Percentiles rank a stretch among this genome's conserved stretches.
phyloP scores from a whole-genome alignment of 345 rosid genomes.

The Dovyalis caffra region DNA sequence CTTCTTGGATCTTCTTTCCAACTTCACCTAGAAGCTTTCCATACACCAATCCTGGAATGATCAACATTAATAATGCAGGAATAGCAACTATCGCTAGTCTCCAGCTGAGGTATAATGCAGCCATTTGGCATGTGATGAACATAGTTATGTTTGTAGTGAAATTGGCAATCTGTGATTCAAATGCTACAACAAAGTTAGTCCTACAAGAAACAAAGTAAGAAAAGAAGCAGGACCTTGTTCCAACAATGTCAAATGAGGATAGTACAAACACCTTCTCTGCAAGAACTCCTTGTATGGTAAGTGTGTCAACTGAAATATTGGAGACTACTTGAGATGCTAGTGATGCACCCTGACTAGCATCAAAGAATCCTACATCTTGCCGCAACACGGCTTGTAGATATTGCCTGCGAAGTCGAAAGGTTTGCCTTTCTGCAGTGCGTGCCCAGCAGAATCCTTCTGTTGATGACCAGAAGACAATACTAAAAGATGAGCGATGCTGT shows the following conservation, averaged over 20 bases:
- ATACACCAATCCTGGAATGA: constrained; percentile 41
- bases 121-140: constrained; percentile 38
- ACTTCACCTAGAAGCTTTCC: constrained; percentile 42
- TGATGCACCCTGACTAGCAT: constrained; percentile 11
- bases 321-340: constrained; percentile 30
- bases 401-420: constrained; percentile 7
- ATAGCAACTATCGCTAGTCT: constrained; percentile 42
- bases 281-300: constrained; percentile 31
- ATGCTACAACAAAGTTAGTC: background rate
- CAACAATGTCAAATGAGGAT: background rate
- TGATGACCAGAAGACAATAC: background rate
- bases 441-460: constrained; percentile 39
- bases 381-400: constrained; percentile 29
- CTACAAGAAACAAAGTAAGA: background rate
- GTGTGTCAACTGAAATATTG: constrained; percentile 23
- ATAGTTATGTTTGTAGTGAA: constrained; percentile 34
- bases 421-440: constrained; percentile 27
- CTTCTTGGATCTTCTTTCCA: constrained; percentile 38
- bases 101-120: constrained; percentile 51
- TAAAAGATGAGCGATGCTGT: background rate
- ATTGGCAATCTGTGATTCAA: constrained; percentile 42
- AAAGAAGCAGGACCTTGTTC: background rate
- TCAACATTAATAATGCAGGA: constrained; percentile 46
- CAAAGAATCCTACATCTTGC: constrained; percentile 37
- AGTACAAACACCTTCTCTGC: constrained; percentile 25